Evolutionary conservation across 75 land plant genomes (phyloP).

Genomic region (Isoetes taiwanensis): DNA sequence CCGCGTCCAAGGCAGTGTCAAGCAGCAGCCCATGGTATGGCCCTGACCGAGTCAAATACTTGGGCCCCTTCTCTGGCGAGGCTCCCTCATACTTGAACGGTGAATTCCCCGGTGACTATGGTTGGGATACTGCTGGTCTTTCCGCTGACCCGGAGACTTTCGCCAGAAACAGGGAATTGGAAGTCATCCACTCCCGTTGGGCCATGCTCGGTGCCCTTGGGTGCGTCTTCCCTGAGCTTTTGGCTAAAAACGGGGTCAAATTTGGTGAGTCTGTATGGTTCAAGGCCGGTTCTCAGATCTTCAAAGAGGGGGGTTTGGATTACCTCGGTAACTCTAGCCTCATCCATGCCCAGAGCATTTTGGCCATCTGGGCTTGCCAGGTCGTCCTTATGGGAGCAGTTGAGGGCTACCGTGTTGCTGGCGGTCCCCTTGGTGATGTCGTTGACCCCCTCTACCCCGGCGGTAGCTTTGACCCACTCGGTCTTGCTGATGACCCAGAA

Average conservation of each 20-base stretch:
- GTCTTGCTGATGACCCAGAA: conserved; percentile 39
- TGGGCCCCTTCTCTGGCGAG: conserved; percentile 10
- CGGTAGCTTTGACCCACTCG: conserved; percentile 37
- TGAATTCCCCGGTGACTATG: conserved; percentile 21
- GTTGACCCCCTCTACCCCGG: conserved; percentile 43
- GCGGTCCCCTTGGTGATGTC: conserved; percentile 47
- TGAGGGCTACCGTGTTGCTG: conserved; percentile 53
- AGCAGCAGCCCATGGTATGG: conserved; percentile 6
- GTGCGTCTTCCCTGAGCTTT: conserved; percentile 38
- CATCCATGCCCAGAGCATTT: conserved; percentile 68
- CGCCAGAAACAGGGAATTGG: conserved; percentile 17
- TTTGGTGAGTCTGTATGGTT: conserved; percentile 75
- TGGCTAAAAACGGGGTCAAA: conserved; percentile 47
- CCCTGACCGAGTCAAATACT: conserved; percentile 4
- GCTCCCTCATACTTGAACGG: conserved; percentile 10
- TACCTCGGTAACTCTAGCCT: conserved; percentile 66
- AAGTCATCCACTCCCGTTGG: conserved; percentile 38
- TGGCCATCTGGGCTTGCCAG: conserved; percentile 65
- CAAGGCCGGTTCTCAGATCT: conserved; percentile 77
- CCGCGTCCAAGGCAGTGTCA: background rate
- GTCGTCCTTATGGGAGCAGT: conserved; percentile 57
- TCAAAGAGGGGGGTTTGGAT: conserved; percentile 60
- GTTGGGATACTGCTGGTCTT: conserved; percentile 10
- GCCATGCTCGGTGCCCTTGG: conserved; percentile 36
- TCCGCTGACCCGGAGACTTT: background rate